A percentile compares a stretch with the other conserved stretches of the same genome.
Conservation (phyloP, 345 rosid genomes). For the Camelina hispida region DNA sequence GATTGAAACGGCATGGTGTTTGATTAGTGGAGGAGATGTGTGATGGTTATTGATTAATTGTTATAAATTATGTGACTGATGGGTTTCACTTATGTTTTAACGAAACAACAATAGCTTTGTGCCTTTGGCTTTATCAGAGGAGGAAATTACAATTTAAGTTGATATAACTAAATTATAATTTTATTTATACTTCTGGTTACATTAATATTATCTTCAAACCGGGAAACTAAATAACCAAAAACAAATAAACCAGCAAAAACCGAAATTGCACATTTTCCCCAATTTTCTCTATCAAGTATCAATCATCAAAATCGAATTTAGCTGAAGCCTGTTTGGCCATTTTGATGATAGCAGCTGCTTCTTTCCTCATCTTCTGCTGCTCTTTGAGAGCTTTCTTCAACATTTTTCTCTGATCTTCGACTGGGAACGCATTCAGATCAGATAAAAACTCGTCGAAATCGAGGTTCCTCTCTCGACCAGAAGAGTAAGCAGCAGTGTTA, state of each 20-base stretch:
- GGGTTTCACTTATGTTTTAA: too few species aligned
- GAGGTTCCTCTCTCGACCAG: constrained; percentile 38
- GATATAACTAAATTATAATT: neutral
- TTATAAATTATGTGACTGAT: too few species aligned
- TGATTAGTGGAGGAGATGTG: constrained; percentile 11
- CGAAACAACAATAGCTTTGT: too few species aligned
- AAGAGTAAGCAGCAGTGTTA: constrained; percentile 15
- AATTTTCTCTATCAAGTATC: neutral
- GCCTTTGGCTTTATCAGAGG: too few species aligned
- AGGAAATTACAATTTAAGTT: neutral
- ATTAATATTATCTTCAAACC: neutral
- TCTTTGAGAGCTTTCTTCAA: constrained; percentile 67
- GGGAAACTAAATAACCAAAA: constrained; percentile 6
- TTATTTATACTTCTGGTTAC: constrained; percentile 26
- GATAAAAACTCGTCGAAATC: constrained; percentile 58
- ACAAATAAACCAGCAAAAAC: neutral
- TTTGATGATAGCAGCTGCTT: constrained; percentile 72
- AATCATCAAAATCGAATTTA: constrained; percentile 46
- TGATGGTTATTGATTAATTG: too few species aligned
- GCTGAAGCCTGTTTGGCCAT: constrained; percentile 71
- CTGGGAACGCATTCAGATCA: constrained; percentile 58
- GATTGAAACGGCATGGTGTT: constrained; percentile 34
- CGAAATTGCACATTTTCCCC: neutral
- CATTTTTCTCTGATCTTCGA: constrained; percentile 58
- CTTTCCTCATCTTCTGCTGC: constrained; percentile 62